These are phyloP conservation scores for Starmerella kuoi DNA, from an alignment of 805 yeast genomes.

Conservation along the genomic window DNA sequence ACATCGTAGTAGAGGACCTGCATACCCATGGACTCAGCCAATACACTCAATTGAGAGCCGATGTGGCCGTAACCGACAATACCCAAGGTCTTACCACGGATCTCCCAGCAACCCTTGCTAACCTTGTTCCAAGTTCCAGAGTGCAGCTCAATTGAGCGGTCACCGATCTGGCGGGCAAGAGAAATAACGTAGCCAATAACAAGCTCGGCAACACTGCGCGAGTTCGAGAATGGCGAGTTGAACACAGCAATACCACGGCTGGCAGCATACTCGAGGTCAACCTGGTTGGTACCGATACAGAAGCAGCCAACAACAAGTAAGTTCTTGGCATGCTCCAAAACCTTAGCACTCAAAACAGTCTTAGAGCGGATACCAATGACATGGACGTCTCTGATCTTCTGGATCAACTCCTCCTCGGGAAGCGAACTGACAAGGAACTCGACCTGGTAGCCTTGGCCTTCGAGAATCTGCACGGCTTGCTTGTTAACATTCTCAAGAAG, in stretches of 20 bases:
- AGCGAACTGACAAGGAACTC: slow-evolving; percentile 83
- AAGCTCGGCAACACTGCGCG: slow-evolving; percentile 95
- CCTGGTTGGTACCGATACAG: slow-evolving; percentile 99
- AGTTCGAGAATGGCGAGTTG: slow-evolving; percentile 97
- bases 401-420: slow-evolving; percentile 86
- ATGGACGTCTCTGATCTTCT: slow-evolving; percentile 84
- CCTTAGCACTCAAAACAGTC: slow-evolving; percentile 71
- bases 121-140: slow-evolving; percentile 98
- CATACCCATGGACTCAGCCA: slow-evolving; percentile 98
- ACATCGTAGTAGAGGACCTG: slow-evolving; percentile 89
- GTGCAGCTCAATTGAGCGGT: slow-evolving; percentile 90
- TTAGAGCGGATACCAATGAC: slow-evolving; percentile 98
- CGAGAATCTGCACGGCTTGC: slow-evolving; percentile 80
- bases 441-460: slow-evolving; percentile 89
- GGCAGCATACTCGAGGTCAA: slow-evolving; percentile 84
- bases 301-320: slow-evolving; percentile 89
- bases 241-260: slow-evolving; percentile 88
- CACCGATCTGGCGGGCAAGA: slow-evolving; percentile 92
- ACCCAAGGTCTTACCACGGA: slow-evolving; percentile 95
- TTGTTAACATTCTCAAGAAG: slow-evolving; percentile 85
- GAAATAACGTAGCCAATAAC: slow-evolving; percentile 91
- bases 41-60: slow-evolving; percentile 90
- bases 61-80: slow-evolving; percentile 97
- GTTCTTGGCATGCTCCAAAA: slow-evolving; percentile 77
- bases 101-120: slow-evolving; percentile 91